phyloP scores from a whole-genome alignment of 139 green algal genomes.

The Volvox africanus region DNA sequence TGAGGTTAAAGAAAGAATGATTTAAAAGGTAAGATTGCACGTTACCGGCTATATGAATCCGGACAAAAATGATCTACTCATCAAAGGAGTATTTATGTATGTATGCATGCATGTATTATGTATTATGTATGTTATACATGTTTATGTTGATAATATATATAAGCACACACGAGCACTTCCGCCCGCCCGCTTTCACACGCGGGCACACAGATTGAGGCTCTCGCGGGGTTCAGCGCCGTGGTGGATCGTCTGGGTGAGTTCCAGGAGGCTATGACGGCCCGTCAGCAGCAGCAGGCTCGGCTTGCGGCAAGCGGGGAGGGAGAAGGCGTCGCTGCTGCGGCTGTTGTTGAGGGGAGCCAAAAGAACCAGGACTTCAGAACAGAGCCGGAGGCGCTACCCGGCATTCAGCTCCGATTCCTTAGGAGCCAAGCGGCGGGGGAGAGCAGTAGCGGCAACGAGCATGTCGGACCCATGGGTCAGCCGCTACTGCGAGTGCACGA shows the following conservation, averaged over 20 bases:
- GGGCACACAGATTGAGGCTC: constrained; percentile 85
- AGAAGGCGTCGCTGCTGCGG: not conserved
- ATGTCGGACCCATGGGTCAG: not conserved
- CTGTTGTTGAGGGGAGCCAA: not conserved
- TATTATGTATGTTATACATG: no score
- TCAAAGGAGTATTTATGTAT: no score
- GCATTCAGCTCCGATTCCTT: constrained; percentile 38
- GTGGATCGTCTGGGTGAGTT: constrained; percentile 93
- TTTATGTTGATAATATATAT: no score
- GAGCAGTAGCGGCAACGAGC: not conserved
- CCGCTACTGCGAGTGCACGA: constrained; percentile 72
- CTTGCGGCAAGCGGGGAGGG: not conserved
- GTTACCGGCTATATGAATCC: no score
- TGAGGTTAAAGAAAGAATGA: no score
- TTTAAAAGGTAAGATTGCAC: no score
- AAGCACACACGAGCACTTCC: no score
- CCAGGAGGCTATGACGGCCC: constrained; percentile 71
- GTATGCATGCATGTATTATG: no score
- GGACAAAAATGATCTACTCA: no score
- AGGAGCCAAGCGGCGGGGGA: not conserved
- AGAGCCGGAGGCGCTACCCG: not conserved
- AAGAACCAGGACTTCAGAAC: not conserved
- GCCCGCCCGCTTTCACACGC: no score
- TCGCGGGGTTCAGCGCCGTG: constrained; percentile 85
- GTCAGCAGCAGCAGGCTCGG: constrained; percentile 17